Percentiles rank a stretch among this genome's conserved stretches.
Conservation (phyloP, 495 filamentous ascomycete genomes). For the Acidiella bohemica region DNA sequence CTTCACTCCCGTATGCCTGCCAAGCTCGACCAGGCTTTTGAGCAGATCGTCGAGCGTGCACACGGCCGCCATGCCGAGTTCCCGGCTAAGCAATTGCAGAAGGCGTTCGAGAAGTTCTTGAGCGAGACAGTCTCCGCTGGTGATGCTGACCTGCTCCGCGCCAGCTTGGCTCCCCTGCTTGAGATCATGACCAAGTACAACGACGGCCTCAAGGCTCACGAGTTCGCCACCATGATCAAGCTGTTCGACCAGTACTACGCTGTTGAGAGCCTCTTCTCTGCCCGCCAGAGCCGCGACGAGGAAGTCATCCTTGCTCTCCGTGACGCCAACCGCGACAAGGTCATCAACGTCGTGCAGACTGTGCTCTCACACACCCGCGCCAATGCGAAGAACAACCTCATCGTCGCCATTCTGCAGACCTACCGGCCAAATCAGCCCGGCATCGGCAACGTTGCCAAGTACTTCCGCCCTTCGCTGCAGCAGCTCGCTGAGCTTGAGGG, state of each 20-base stretch:
- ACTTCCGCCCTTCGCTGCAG: conserved; percentile 70
- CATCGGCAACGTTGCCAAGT: conserved; percentile 71
- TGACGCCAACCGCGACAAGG: conserved; percentile 91
- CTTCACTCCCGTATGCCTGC: conserved; percentile 92
- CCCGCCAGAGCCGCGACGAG: conserved; percentile 73
- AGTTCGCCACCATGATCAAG: conserved; percentile 67
- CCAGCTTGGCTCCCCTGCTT: conserved; percentile 61
- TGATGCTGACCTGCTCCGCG: conserved; percentile 58
- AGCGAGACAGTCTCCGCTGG: conserved; percentile 57
- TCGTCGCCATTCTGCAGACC: conserved; percentile 82
- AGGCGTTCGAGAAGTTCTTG: conserved; percentile 73
- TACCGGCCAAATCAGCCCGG: conserved; percentile 91
- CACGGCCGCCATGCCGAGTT: conserved; percentile 69
- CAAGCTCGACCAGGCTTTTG: conserved; percentile 70
- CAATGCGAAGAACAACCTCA: conserved; percentile 83
- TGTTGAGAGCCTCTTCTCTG: conserved; percentile 77
- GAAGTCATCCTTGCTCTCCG: conserved; percentile 87
- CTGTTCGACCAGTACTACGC: conserved; percentile 68
- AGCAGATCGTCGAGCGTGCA: conserved; percentile 72
- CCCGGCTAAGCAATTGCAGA: conserved; percentile 75
- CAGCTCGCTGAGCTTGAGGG: conserved; percentile 87
- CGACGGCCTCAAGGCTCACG: conserved; percentile 82
- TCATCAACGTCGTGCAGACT: conserved; percentile 63
- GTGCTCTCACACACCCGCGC: conserved; percentile 90
- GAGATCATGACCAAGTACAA: conserved; percentile 70